These are phyloP conservation scores for Chenopodium suecicum DNA, from an alignment of 148 eudicot genomes.

Conservation along the genomic window DNA sequence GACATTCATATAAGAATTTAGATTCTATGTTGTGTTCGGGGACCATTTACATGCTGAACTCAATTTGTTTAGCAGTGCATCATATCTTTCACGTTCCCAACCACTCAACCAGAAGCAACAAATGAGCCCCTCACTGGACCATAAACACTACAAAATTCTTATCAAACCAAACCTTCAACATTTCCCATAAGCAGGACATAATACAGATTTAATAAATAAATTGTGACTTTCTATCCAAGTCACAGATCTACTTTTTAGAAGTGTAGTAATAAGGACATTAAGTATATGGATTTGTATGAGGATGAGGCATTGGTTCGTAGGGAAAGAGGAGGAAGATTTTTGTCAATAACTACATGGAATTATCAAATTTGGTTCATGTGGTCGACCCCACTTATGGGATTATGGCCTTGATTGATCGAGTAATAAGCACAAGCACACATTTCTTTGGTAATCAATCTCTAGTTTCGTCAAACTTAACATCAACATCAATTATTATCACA, in stretches of 20 bases:
- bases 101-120: neutral
- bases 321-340: too few species aligned
- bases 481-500: too few species aligned
- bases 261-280: neutral
- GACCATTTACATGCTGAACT: neutral
- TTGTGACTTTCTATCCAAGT: neutral
- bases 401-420: too few species aligned
- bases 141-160: neutral
- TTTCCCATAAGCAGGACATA: neutral
- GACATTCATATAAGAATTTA: neutral
- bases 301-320: too few species aligned
- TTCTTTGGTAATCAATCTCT: neutral
- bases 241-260: neutral
- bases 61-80: neutral
- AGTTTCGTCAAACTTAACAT: too few species aligned
- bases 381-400: too few species aligned
- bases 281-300: too few species aligned
- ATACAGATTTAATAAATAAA: too few species aligned
- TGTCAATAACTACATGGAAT: too few species aligned
- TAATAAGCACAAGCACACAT: neutral
- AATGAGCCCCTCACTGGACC: neutral
- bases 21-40: neutral
- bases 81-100: neutral
- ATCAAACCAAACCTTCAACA: neutral
- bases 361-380: too few species aligned